These are phyloP conservation scores for Leccinum fibrillosum DNA, from an alignment of 768 basidiomycete species.

Conservation along the genomic window DNA sequence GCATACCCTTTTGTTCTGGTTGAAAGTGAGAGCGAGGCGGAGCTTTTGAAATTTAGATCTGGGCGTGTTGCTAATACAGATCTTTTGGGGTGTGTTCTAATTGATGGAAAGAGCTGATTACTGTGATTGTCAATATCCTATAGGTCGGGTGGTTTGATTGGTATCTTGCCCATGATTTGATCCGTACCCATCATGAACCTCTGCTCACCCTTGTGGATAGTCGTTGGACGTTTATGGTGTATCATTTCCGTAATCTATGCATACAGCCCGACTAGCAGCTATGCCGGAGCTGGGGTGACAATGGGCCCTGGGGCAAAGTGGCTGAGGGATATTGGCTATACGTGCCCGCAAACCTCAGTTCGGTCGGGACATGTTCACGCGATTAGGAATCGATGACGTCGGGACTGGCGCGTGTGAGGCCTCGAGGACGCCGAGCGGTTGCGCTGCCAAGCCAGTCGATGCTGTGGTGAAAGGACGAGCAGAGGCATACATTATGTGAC, in stretches of 20 bases:
- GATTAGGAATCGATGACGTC: neutral
- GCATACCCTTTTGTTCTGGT: neutral
- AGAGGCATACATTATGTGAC: neutral
- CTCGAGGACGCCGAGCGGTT: neutral
- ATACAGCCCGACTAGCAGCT: neutral
- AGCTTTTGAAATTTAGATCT: neutral
- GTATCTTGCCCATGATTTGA: neutral
- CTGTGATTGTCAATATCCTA: neutral
- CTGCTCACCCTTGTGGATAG: neutral
- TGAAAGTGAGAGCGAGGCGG: neutral
- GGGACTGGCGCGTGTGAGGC: neutral
- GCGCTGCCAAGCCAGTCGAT: neutral
- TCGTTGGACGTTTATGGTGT: neutral
- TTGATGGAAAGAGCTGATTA: neutral
- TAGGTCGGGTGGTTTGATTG: neutral
- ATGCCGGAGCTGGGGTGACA: conserved; percentile 7
- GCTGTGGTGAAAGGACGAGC: neutral
- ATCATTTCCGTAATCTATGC: neutral
- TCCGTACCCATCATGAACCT: neutral
- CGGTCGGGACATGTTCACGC: neutral
- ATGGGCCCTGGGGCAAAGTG: conserved; percentile 2
- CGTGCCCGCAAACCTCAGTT: conserved; percentile 12
- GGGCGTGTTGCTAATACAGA: neutral
- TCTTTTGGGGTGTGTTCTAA: neutral
- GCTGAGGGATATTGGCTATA: conserved; percentile 18